These are phyloP conservation scores for Groenewaldozyma auringiensis DNA, from an alignment of 1,139 yeast species.

Conservation along the genomic window DNA sequence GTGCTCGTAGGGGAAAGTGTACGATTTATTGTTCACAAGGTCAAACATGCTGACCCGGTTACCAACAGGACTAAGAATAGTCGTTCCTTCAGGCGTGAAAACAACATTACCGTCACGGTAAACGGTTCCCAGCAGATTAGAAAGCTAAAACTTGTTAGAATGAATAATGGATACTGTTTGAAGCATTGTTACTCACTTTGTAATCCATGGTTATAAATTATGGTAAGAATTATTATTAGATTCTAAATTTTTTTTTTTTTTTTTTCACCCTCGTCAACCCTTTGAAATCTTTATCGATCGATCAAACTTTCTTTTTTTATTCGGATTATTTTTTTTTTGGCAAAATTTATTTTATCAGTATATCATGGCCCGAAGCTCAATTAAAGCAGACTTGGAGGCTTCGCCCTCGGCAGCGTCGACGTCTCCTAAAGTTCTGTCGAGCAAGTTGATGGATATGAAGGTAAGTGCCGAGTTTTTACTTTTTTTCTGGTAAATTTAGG, in stretches of 20 bases:
- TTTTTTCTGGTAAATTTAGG: background rate
- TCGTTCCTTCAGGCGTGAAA: slow-evolving; percentile 83
- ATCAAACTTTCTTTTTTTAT: background rate
- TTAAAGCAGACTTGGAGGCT: too few species aligned
- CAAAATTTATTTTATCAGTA: background rate
- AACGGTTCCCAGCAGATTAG: slow-evolving; percentile 89
- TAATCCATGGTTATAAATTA: slow-evolving; percentile 18
- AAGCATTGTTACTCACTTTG: slow-evolving; percentile 16
- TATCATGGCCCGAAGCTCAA: slow-evolving; percentile 2
- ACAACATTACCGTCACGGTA: slow-evolving; percentile 84
- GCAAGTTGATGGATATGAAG: slow-evolving; percentile 67
- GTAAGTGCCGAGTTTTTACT: slow-evolving; percentile 19
- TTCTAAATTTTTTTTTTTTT: too few species aligned
- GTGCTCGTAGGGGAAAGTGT: slow-evolving; percentile 89
- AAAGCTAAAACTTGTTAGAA: slow-evolving; percentile 40
- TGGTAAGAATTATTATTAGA: background rate
- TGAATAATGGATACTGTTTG: background rate
- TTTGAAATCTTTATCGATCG: background rate
- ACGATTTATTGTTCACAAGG: slow-evolving; percentile 61
- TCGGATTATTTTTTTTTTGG: background rate
- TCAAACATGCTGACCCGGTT: slow-evolving; percentile 88
- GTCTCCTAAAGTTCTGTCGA: slow-evolving; percentile 39
- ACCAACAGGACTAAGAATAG: slow-evolving; percentile 85
- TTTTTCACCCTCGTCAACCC: too few species aligned
- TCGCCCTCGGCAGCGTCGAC: too few species aligned